phyloP scores from a whole-genome alignment of 2,329 filamentous ascomycete species.

The Trichoderma gracile region DNA sequence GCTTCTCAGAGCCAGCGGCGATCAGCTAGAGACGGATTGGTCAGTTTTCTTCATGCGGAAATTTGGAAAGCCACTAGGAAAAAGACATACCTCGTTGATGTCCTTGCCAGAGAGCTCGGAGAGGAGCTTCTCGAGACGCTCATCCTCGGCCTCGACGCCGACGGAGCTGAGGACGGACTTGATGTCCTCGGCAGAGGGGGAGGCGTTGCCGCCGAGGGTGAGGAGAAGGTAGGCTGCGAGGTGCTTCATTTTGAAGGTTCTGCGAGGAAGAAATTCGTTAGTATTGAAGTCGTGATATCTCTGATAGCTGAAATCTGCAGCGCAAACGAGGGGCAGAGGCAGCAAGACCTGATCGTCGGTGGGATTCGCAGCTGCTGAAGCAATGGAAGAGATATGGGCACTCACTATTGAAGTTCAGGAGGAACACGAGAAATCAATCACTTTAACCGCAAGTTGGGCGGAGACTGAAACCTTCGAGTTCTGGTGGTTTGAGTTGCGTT shows the following conservation, averaged over 20 bases:
- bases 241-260: conserved; percentile 87
- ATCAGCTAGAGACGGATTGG: conserved; percentile 67
- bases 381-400: not conserved
- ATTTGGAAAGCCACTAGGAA: too few species aligned
- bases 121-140: conserved; percentile 84
- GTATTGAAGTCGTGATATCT: not conserved
- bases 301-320: not conserved
- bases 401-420: conserved; percentile 31
- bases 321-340: not conserved
- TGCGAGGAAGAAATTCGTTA: conserved; percentile 3
- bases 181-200: conserved; percentile 82
- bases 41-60: not conserved
- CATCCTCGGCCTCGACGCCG: conserved; percentile 88
- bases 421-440: conserved; percentile 97
- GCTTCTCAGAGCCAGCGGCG: conserved; percentile 83
- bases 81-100: conserved; percentile 77
- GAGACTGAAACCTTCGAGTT: conserved; percentile 99
- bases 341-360: not conserved
- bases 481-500: conserved; percentile 43
- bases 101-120: conserved; percentile 89
- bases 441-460: conserved; percentile 98
- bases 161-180: conserved; percentile 88
- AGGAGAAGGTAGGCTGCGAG: conserved; percentile 99
- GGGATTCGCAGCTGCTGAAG: not conserved
- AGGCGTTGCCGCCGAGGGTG: conserved; percentile 86